Evolutionary conservation across 2,329 filamentous ascomycete genomes (phyloP).

Genomic region (Lachnellula hyalina): DNA sequence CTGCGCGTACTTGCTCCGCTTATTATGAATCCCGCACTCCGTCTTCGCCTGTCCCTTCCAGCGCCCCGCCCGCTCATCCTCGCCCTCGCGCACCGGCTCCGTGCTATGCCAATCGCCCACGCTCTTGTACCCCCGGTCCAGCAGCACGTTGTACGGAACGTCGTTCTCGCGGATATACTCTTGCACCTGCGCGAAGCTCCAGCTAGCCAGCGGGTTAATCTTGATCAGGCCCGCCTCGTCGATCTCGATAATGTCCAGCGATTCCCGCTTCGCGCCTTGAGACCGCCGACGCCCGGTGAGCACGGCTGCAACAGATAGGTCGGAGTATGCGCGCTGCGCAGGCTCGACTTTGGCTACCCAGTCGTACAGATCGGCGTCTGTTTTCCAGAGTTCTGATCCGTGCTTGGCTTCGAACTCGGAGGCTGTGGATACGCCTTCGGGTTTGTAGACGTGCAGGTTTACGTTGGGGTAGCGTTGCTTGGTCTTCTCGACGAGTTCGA

Average conservation of each 20-base stretch:
- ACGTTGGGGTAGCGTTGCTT: slow-evolving; percentile 71
- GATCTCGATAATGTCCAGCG: slow-evolving; percentile 85
- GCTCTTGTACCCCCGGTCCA: slow-evolving; percentile 96
- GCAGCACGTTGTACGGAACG: slow-evolving; percentile 88
- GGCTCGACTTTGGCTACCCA: slow-evolving; percentile 98
- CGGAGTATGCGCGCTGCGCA: slow-evolving; percentile 81
- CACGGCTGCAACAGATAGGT: slow-evolving; percentile 83
- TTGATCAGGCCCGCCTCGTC: slow-evolving; percentile 87
- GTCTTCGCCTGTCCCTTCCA: slow-evolving; percentile 97
- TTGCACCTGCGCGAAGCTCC: slow-evolving; percentile 86
- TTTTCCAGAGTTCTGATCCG: slow-evolving; percentile 79
- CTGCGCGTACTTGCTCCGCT: slow-evolving; percentile 85
- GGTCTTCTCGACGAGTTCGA: slow-evolving; percentile 68
- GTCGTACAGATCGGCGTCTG: slow-evolving; percentile 85
- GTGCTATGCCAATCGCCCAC: slow-evolving; percentile 98
- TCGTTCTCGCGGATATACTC: slow-evolving; percentile 79
- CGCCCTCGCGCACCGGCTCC: slow-evolving; percentile 78
- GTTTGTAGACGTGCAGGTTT: slow-evolving; percentile 85
- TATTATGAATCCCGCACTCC: slow-evolving; percentile 98
- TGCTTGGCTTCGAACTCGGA: slow-evolving; percentile 78
- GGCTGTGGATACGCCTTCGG: slow-evolving; percentile 65
- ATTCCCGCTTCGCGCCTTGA: slow-evolving; percentile 87
- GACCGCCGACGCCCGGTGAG: slow-evolving; percentile 87
- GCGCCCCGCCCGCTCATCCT: slow-evolving; percentile 91
- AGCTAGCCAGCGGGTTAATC: slow-evolving; percentile 94